Conservation (phyloP, 208 protist species). For the Eutreptiella sp. region DNA sequence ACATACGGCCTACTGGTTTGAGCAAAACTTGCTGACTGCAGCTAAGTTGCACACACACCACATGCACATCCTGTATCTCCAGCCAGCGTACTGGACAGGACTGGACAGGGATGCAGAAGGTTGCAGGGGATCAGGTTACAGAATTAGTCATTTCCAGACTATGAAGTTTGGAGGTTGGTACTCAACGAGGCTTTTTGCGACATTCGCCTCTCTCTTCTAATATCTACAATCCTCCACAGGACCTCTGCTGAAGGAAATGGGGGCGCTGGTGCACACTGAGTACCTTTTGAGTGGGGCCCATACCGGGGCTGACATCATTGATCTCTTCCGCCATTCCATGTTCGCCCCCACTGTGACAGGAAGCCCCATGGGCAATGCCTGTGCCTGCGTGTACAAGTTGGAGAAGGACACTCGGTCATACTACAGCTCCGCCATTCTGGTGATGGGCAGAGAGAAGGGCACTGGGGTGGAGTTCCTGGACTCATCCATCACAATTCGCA, state of each 20-base stretch:
- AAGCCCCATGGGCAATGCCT: conserved; percentile 17
- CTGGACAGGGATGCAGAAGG: too few relatives aligned
- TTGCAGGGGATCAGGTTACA: too few relatives aligned
- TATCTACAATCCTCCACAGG: too few relatives aligned
- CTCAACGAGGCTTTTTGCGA: too few relatives aligned
- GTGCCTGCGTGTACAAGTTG: conserved; percentile 6
- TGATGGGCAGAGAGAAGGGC: conserved; percentile 12
- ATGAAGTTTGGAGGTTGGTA: too few relatives aligned
- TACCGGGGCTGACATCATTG: conserved; percentile 5
- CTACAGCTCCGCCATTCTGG: background rate
- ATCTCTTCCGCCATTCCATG: conserved; percentile 14
- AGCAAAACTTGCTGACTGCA: too few relatives aligned
- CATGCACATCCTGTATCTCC: too few relatives aligned
- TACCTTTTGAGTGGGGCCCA: conserved; percentile 15
- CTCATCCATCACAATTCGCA: conserved; percentile 10
- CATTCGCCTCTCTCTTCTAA: too few relatives aligned
- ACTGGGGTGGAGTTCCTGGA: conserved; percentile 13
- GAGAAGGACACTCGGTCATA: conserved; percentile 8
- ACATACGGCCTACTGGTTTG: too few relatives aligned
- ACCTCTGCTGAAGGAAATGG: conserved; percentile 21
- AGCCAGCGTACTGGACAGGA: too few relatives aligned
- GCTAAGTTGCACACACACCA: too few relatives aligned
- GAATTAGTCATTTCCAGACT: too few relatives aligned
- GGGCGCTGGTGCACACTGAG: conserved; percentile 17
- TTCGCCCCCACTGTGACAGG: conserved; percentile 23